phyloP scores from a whole-genome alignment of 495 filamentous ascomycete species.

The Xylaria sp. region DNA sequence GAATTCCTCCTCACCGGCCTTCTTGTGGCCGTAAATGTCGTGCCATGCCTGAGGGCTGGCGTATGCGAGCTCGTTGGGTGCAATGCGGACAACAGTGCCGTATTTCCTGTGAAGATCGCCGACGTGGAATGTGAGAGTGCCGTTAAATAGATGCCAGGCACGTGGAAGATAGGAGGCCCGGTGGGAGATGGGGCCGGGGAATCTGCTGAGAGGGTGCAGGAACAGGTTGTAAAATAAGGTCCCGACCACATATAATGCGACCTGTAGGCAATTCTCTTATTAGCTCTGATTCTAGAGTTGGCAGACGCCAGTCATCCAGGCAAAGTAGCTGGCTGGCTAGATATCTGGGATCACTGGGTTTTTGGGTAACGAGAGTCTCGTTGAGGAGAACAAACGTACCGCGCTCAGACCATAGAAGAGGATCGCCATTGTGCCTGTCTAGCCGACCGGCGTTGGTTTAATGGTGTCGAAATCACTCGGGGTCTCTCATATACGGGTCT shows the following conservation, averaged over 20 bases:
- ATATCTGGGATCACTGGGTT: not conserved
- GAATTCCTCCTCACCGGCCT: conserved; percentile 39
- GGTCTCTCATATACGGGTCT: not conserved
- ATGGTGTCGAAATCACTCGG: not conserved
- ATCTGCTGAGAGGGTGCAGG: conserved; percentile 58
- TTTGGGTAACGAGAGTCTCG: not conserved
- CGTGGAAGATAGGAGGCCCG: conserved; percentile 47
- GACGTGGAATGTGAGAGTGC: conserved; percentile 50
- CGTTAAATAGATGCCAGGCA: conserved; percentile 39
- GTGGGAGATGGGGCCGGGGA: conserved; percentile 57
- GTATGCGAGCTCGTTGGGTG: conserved; percentile 61
- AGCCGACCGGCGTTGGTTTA: conserved; percentile 21
- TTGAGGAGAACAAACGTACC: conserved; percentile 27
- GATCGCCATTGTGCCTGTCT: conserved; percentile 25
- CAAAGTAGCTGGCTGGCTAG: not conserved
- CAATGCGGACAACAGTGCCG: conserved; percentile 61
- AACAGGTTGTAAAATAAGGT: conserved; percentile 52
- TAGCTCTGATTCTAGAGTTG: not conserved
- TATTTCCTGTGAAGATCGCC: conserved; percentile 57
- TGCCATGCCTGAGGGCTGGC: conserved; percentile 58
- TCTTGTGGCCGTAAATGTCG: conserved; percentile 60
- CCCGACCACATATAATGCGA: conserved; percentile 29
- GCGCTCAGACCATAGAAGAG: conserved; percentile 17
- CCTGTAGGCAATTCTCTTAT: conserved; percentile 21
- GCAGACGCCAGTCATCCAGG: too few species aligned